Base-by-base conservation (phyloP, 2,329 filamentous ascomycete genomes). In the Teratosphaeria zuluensis region DNA sequence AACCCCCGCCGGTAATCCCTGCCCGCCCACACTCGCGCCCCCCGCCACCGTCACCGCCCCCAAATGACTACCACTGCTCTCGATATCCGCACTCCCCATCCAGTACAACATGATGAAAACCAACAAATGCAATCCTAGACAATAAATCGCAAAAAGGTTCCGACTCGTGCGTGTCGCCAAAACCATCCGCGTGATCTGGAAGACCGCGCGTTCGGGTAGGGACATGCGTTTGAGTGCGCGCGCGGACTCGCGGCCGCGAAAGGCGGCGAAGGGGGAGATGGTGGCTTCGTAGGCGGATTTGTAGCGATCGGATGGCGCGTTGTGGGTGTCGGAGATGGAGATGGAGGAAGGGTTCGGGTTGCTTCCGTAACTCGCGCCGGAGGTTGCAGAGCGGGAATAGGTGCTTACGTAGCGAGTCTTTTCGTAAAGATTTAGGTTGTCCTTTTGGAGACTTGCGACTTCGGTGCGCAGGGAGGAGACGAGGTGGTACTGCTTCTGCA, bases 381-480 rank as follows among this genome's bases (percentile, higher is more conserved):
- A 82, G 1, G 77, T 75, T 21, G 82, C 81, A 5, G 81, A 80
- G 56, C 92, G 85, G 73, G 87, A 95, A 78, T 96, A 99, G 2
- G 90, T 92, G 6, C 91, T 96, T 28, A 97, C 86, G 72, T 99
- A 99, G 65, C 94, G 85, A 19, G 92, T 96, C 81, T 97, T 99
- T 74, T 99, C 94, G 73, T 99, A 99, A 7, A 99, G 81, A 67
- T 88, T 91, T 38, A 99, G 80, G 71, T 99, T 99, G 74, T 99
- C 94, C 72, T 92, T 95, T 70, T 99, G 95, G 48, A 99, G 78
- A 1, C 91, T 90, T 5, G 91, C 87, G 61, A 97, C 85, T 72
- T 99, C 94, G 67, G 95, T 90, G 51, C 94, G 85, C 53, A 99
- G 80, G 38, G 92, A 88, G 21, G 91, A 92, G 24, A 96, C 85